Percentiles rank a stretch among this genome's conserved stretches.
Conservation (phyloP, 1,139 yeast species). For the Lodderomyces beijingensis region DNA sequence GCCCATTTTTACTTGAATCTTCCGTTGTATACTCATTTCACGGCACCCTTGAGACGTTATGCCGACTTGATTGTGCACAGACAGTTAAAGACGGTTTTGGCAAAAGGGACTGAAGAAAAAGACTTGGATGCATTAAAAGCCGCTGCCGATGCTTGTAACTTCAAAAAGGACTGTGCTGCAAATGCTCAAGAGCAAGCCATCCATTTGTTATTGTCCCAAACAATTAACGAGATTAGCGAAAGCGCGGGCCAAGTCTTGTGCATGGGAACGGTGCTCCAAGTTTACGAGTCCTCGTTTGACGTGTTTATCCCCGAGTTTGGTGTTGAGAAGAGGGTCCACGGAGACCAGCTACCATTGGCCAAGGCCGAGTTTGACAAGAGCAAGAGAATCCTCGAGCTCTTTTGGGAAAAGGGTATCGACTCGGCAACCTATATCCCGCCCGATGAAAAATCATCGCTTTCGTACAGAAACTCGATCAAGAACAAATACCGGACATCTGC, state of each 20-base stretch:
- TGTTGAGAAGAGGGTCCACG: conserved; percentile 94
- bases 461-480: conserved; percentile 73
- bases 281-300: conserved; percentile 94
- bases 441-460: conserved; percentile 74
- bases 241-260: conserved; percentile 77
- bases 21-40: conserved; percentile 88
- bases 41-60: conserved; percentile 88
- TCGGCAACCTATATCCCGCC: conserved; percentile 88
- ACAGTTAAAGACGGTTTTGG: conserved; percentile 70
- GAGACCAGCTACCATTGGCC: conserved; percentile 88
- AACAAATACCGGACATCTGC: conserved; percentile 76
- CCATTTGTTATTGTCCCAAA: conserved; percentile 79
- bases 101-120: conserved; percentile 19
- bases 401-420: conserved; percentile 90
- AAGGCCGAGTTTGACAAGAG: conserved; percentile 87
- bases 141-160: conserved; percentile 87
- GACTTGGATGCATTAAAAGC: conserved; percentile 75
- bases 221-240: conserved; percentile 73
- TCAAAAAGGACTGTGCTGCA: conserved; percentile 91
- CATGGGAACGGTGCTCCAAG: conserved; percentile 86
- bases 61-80: conserved; percentile 92
- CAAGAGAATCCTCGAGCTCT: conserved; percentile 68
- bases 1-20: conserved; percentile 78
- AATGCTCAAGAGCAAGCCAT: conserved; percentile 94
- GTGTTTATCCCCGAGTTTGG: conserved; percentile 93